Evolutionary conservation across 2,329 filamentous ascomycete genomes (phyloP), one percentile per base, ranked within the genome.

Genomic region (Periconia sp.): DNA sequence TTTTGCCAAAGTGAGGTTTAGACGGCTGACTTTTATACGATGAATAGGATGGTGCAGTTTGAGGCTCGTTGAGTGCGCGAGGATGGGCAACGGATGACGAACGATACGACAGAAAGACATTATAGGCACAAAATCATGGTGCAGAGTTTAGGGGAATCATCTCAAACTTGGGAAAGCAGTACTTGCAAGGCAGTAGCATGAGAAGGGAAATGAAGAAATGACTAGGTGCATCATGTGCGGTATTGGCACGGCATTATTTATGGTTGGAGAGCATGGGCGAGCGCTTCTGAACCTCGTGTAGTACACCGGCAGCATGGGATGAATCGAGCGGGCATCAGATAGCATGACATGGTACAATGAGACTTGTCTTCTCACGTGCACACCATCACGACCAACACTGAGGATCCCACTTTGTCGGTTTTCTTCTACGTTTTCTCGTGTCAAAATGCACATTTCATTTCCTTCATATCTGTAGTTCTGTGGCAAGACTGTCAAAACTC

Each of bases 31-130:
- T 3, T 27, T 30, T 49, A 7, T 19, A 31, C 31, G 23, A 41
- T 47, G 46, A 11, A 50, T 54, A 75, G 93, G 71, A 97, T 97
- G 92, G 92, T 97, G 48, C 94, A 99, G 78, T 97, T 99, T 70
- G 92, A 99, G 81, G 94, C 94, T 48, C 85, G 93, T 77, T 97
- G 63, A 71, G 35, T 27, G 23, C 23, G 23, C 8, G 23, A 27
- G 5, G 3, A 30, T 42, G 20, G 18, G 37, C 23, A 23, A 15
- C 15, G 17, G 23, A 27, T 27, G 19, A 41, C 31, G 31, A 40
- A 23, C 11, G 20, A 17, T 8, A 46, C 35, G 27, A 20, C 35
- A 41, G 20, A 13, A 10, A 33, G 40, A n/a, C 9, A 31, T 17
- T 7, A 40, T 19, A 33, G 27, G 9, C 10, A 23, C 20, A 15